Base-by-base conservation (phyloP, 1,284 basidiomycete species). In the Macrocybe sp. region DNA sequence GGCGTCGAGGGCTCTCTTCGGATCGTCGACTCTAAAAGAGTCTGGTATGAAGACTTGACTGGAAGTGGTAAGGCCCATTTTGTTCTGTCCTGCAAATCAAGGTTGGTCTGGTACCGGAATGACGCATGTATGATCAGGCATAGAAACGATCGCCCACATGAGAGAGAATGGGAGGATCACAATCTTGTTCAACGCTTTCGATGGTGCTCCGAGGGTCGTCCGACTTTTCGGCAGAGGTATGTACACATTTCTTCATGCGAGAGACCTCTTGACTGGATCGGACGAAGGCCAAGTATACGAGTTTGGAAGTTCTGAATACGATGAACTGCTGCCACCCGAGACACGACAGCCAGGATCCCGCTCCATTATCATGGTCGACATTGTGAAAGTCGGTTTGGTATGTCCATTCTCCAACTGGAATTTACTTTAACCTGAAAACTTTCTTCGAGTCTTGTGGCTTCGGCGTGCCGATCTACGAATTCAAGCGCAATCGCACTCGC, bases 21-120 rank as follows among this genome's bases (percentile, higher is more conserved):
- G 52, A 58, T 80, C 46, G 59, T 70, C 12, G 64, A 72, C 44
- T 60, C 67, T 9, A 70, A 67, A 28, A 62, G 62, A 38, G 74
- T 78, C 7, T 79, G 78, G 76, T 81, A 81, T 44, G 77, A 81
- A 53, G 77, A 79, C 56, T 61, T 78, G 41, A 74, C 70, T 38
- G 77, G 78, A 6, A 75, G 75, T 50, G 76, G 78, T 76, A 47
- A 39, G 70, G n/a, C n/a, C 8, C 22, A 12, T 2, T 38, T 6
- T 41, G n/a, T 12, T 30, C 12, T 32, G 22, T 22, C 22, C 22
- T 22, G 22, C 22, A 22, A 22, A 22, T 22, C 22, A 22, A 22
- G 22, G 2, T 22, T 22, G 2, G 22, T 22, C 22, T 22, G 22
- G 22, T 22, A 22, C 22, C 22, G 22, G 37, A 7, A 14, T 11